Evolutionary conservation across 1,139 yeast genomes (phyloP), one percentile per base, ranked within the genome.

Genomic region (Starmera stellimalicola): DNA sequence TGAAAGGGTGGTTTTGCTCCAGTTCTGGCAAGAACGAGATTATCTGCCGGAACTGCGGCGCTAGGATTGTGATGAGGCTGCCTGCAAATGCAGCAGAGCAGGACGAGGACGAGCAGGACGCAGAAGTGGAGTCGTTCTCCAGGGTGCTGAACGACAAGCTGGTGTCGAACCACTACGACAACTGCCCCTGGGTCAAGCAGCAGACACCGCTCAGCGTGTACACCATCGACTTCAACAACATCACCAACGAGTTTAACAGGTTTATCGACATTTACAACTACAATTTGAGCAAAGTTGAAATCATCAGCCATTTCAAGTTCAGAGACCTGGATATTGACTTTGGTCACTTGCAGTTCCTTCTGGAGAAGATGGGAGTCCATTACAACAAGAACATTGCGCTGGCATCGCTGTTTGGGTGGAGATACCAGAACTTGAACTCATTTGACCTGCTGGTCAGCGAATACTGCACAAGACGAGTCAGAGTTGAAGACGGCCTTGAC

Each of bases 401-500:
- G 2, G n/a, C n/a, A n/a, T 38, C 50, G 2, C 33, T 60, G 8
- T 40, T 58, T 4, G 65, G 65, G 2, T 62, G 66, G 65, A 16
- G 5, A 2, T 12, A 53, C 35, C 15, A 30, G 4, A 32, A 30
- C 11, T 28, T 27, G 7, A 33, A 30, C 1, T 17, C 7, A 1
- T 7, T 20, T 2, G 28, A 45, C 2, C 35, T 62, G 1, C 33
- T 60, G 15, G 36, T 37, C 10, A 60, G 64, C 27, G 36, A 42
- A 12, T 50, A 51, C 27, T 62, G 64, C 37, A 51, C 56, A 2
- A 44, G 65, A 37, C 45, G 64, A 6, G 43, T 61, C 3, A 37
- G 54, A 8, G 29, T 57, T 2, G 42, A 44, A 2, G 43, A 38
- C 22, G 28, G 41, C 2, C 18, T 51, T 19, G 48, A 58, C 35